Evolutionary conservation across 2,329 filamentous ascomycete genomes (phyloP).

Genomic region (Trichophyton rubrum): DNA sequence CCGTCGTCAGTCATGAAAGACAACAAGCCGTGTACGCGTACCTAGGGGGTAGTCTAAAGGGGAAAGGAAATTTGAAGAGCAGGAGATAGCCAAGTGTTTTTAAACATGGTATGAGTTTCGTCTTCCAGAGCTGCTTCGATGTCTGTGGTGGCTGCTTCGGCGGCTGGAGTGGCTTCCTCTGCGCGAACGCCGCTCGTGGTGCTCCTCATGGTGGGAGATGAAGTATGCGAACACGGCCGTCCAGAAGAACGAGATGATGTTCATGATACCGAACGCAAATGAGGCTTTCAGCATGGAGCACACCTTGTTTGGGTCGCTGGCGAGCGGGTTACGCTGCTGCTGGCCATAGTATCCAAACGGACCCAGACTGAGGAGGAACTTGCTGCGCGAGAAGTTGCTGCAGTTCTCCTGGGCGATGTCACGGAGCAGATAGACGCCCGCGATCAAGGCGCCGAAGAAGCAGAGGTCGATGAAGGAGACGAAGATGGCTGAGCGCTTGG

Average conservation of each 20-base stretch:
- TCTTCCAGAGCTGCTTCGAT: constrained; percentile 13
- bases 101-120: not conserved
- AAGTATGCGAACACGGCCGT: constrained; percentile 57
- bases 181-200: constrained; percentile 29
- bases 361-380: constrained; percentile 49
- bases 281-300: constrained; percentile 87
- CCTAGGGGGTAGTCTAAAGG: not conserved
- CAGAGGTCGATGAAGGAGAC: constrained; percentile 49
- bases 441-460: constrained; percentile 53
- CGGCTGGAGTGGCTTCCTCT: constrained; percentile 20
- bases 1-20: constrained; percentile 1
- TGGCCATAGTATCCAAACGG: constrained; percentile 45
- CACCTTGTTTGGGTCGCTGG: constrained; percentile 53
- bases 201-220: constrained; percentile 25
- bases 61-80: not conserved
- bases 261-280: constrained; percentile 86
- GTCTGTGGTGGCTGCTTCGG: constrained; percentile 9
- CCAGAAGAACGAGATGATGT: constrained; percentile 65
- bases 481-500: constrained; percentile 46
- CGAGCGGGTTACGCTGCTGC: constrained; percentile 35
- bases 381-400: constrained; percentile 42
- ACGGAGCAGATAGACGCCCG: constrained; percentile 46
- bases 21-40: too few relatives aligned
- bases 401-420: constrained; percentile 54
- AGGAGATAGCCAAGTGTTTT: not conserved